Percentiles rank a stretch among this genome's conserved stretches.
phyloP scores from a whole-genome alignment of 2,329 filamentous ascomycete species.

The Hypoxylon rubiginosum region DNA sequence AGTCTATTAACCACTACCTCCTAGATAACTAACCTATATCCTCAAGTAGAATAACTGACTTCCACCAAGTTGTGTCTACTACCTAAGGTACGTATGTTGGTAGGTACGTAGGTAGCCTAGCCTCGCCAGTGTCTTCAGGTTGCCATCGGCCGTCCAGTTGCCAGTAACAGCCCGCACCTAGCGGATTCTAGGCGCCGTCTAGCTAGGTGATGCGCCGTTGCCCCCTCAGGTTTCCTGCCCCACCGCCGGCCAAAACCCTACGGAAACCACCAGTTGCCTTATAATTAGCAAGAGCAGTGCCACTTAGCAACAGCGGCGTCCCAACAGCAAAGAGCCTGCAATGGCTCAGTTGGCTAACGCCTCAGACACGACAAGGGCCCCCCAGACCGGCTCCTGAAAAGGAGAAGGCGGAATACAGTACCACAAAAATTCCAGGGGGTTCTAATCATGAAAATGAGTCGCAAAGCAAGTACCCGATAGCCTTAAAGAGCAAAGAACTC shows the following conservation, averaged over 20 bases:
- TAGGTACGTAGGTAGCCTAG: too few species aligned
- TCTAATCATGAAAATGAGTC: not conserved
- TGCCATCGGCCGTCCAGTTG: too few species aligned
- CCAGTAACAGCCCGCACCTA: too few species aligned
- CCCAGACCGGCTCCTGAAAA: not conserved
- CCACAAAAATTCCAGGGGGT: too few species aligned
- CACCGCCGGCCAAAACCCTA: not conserved
- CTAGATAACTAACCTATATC: not conserved
- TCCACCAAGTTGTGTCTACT: not conserved
- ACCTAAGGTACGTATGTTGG: not conserved
- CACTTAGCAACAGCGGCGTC: not conserved
- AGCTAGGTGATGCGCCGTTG: not conserved
- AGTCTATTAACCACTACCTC: too few species aligned
- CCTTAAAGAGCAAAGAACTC: not conserved
- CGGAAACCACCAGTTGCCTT: not conserved
- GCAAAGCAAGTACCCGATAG: not conserved
- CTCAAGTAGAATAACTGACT: not conserved
- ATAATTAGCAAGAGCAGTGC: not conserved
- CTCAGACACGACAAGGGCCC: not conserved
- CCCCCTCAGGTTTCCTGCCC: too few species aligned
- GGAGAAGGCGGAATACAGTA: too few species aligned
- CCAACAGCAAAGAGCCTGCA: not conserved
- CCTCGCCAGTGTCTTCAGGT: not conserved
- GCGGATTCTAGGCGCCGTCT: too few species aligned
- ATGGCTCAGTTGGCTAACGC: not conserved